These are phyloP conservation scores for Fermentozyma sake DNA, from an alignment of 1,139 yeast genomes.

Conservation along the genomic window DNA sequence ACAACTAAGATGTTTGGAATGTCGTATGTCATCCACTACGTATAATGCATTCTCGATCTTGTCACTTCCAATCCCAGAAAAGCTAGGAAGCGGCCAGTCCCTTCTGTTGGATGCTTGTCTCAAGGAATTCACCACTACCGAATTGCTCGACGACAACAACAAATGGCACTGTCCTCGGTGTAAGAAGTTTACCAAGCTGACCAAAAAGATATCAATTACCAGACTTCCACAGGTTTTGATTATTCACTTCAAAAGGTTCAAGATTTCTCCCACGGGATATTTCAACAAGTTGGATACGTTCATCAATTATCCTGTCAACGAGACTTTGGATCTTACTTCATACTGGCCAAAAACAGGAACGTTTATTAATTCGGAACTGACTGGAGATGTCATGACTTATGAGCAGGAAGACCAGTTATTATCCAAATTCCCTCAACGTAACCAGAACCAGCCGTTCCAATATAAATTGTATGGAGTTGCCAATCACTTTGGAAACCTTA, in stretches of 20 bases:
- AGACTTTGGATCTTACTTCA: constrained; percentile 58
- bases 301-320: constrained; percentile 56
- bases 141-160: constrained; percentile 72
- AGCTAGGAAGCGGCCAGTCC: constrained; percentile 14
- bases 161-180: constrained; percentile 91
- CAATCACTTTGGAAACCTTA: constrained; percentile 76
- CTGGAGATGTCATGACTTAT: constrained; percentile 19
- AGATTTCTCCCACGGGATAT: constrained; percentile 39
- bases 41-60: constrained; percentile 77
- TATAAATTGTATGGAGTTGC: constrained; percentile 82
- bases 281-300: constrained; percentile 60
- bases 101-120: constrained; percentile 61
- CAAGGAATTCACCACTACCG: constrained; percentile 62
- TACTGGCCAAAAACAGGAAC: constrained; percentile 69
- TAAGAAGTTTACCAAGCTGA: constrained; percentile 58
- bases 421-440: constrained; percentile 58
- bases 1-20: constrained; percentile 68
- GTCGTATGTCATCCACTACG: constrained; percentile 80
- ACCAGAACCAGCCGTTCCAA: constrained; percentile 74
- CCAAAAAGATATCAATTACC: constrained; percentile 65
- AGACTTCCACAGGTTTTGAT: constrained; percentile 70
- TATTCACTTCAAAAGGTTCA: constrained; percentile 78
- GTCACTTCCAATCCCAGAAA: constrained; percentile 66
- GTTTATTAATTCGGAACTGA: constrained; percentile 13
- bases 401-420: constrained; percentile 43